Evolutionary conservation across 2,329 filamentous ascomycete species (phyloP).

Genomic region (Didymella glomerata): DNA sequence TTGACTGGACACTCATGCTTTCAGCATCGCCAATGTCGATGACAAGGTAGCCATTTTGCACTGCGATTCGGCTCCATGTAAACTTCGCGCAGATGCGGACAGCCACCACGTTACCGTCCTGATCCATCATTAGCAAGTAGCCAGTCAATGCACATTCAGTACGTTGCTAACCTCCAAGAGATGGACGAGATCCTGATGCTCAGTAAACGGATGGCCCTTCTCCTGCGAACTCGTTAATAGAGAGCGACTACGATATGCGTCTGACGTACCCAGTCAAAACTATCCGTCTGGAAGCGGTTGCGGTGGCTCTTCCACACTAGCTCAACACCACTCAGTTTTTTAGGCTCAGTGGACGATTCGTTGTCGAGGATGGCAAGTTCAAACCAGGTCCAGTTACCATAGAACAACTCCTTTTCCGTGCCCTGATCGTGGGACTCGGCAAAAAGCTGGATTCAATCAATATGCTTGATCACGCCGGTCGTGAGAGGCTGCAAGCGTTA

Average conservation of each 20-base stretch:
- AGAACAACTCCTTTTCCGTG: background rate
- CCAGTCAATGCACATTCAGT: too few species aligned
- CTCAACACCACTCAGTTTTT: background rate
- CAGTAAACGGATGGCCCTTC: background rate
- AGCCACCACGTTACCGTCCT: background rate
- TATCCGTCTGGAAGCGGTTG: constrained; percentile 1
- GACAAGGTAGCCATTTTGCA: background rate
- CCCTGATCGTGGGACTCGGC: constrained; percentile 4
- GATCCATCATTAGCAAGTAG: background rate
- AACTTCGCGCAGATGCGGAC: constrained; percentile 2
- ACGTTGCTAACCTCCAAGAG: background rate
- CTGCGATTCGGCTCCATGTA: background rate
- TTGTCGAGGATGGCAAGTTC: background rate
- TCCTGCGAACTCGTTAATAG: background rate
- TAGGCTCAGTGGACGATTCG: background rate
- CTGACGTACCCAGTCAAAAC: background rate
- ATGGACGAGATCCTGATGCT: background rate
- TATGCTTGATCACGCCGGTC: background rate
- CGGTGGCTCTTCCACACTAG: constrained; percentile 7
- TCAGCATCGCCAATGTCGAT: constrained; percentile 2
- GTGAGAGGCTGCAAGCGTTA: background rate
- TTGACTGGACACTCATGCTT: background rate
- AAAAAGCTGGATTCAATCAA: background rate
- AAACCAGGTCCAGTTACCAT: constrained; percentile 8
- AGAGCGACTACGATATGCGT: background rate